Evolutionary conservation across 805 yeast genomes (phyloP).

Genomic region (Candida ipomoeae): DNA sequence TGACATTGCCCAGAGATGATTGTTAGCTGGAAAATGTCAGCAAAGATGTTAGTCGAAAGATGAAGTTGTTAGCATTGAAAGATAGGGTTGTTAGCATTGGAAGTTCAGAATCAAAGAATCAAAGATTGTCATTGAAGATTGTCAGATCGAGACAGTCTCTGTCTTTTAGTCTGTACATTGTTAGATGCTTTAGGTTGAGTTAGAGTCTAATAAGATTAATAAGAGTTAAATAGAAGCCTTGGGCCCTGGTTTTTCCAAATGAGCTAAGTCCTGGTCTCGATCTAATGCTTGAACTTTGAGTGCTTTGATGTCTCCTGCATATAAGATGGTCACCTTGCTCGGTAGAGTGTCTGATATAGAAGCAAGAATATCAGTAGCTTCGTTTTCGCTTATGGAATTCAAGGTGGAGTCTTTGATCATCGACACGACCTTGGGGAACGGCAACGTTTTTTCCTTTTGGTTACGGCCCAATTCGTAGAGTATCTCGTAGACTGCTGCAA

Average conservation of each 20-base stretch:
- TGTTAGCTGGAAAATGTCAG: too few relatives aligned
- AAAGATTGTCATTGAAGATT: too few relatives aligned
- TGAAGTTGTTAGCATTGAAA: too few relatives aligned
- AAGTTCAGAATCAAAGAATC: too few relatives aligned
- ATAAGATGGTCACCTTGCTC: conserved; percentile 19
- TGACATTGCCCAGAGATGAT: conserved; percentile 65
- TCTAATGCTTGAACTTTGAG: conserved; percentile 24
- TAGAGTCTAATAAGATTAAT: too few relatives aligned
- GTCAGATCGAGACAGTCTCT: too few relatives aligned
- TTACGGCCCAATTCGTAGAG: conserved; percentile 25
- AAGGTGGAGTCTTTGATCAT: conserved; percentile 31
- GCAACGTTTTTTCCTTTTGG: conserved; percentile 14
- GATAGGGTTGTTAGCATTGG: too few relatives aligned
- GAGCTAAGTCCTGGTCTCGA: conserved; percentile 23
- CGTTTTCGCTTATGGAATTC: conserved; percentile 28
- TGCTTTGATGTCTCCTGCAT: conserved; percentile 23
- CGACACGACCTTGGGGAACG: conserved; percentile 24
- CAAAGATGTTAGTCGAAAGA: too few relatives aligned
- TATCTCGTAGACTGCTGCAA: conserved; percentile 31
- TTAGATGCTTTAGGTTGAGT: too few relatives aligned
- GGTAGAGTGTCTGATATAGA: conserved; percentile 20
- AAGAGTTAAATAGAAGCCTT: too few relatives aligned
- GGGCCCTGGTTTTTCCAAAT: background rate
- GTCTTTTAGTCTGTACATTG: too few relatives aligned
- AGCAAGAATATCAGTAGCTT: conserved; percentile 26